A percentile compares a stretch with the other conserved stretches of the same genome.
Conservation (phyloP, 768 basidiomycete genomes). For the Tubosaeta sp. region DNA sequence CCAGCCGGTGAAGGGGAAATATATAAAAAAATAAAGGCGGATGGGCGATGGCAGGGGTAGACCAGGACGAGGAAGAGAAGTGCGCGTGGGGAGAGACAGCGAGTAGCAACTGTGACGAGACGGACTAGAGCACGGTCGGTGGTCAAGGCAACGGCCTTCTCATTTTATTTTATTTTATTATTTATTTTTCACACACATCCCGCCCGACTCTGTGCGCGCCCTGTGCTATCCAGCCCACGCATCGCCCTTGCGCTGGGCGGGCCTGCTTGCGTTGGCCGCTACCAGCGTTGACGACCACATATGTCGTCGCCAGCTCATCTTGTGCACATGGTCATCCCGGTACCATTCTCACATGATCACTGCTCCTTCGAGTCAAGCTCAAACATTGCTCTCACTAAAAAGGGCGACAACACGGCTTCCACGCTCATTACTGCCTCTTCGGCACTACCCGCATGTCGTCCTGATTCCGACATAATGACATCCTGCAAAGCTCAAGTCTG, state of each 20-base stretch:
- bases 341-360: not conserved
- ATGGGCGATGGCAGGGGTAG: constrained; percentile 8
- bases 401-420: too few relatives aligned
- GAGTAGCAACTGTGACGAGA: constrained; percentile 29
- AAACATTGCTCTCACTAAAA: too few relatives aligned
- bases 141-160: constrained; percentile 47
- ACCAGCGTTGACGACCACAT: too few relatives aligned
- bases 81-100: constrained; percentile 10
- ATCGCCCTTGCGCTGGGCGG: not conserved
- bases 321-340: too few relatives aligned
- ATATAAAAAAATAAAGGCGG: not conserved
- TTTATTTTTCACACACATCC: not conserved
- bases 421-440: too few relatives aligned
- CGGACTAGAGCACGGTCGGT: constrained; percentile 36
- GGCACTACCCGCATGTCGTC: too few relatives aligned
- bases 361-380: not conserved
- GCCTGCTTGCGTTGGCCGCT: too few relatives aligned
- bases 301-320: too few relatives aligned
- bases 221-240: not conserved
- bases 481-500: too few relatives aligned
- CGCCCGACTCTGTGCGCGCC: not conserved
- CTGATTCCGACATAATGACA: too few relatives aligned
- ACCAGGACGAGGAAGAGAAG: constrained; percentile 24
- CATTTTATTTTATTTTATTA: constrained; percentile 2
- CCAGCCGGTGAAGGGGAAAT: constrained; percentile 45